A percentile compares a stretch with the other conserved stretches of the same genome.
phyloP scores from a whole-genome alignment of 345 rosid species.

The Salix suchowensis region DNA sequence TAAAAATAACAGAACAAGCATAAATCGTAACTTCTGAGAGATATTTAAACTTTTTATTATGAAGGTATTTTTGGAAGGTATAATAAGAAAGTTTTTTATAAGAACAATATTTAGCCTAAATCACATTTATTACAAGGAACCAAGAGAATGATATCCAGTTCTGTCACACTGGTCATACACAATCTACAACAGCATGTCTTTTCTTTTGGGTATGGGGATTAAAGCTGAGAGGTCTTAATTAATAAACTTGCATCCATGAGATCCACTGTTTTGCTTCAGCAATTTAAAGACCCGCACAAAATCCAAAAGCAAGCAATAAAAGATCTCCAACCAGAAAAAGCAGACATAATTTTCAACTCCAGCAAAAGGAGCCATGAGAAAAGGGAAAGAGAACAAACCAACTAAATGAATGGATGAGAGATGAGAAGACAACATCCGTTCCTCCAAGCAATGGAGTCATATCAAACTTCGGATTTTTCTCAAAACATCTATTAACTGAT shows the following conservation, averaged over 20 bases:
- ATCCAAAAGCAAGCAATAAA: neutral
- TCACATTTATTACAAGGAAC: neutral
- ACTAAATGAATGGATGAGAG: constrained; percentile 90
- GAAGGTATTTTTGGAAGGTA: no score
- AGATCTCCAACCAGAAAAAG: neutral
- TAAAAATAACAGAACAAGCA: neutral
- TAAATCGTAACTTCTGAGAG: neutral
- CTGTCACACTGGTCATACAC: neutral
- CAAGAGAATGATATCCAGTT: neutral
- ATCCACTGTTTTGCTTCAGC: neutral
- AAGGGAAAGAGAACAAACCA: constrained; percentile 60
- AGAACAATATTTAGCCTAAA: neutral
- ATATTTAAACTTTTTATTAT: neutral
- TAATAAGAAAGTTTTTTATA: neutral
- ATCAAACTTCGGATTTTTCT: constrained; percentile 95
- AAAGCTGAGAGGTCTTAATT: neutral
- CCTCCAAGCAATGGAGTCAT: constrained; percentile 99
- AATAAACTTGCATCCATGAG: neutral
- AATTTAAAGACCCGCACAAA: neutral
- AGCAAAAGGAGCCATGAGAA: neutral
- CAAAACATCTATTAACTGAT: constrained; percentile 91
- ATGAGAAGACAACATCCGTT: constrained; percentile 95
- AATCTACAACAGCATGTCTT: neutral
- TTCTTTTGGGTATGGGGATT: neutral
- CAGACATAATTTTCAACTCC: neutral